Percentiles rank a stretch among this genome's conserved stretches.
phyloP scores from a whole-genome alignment of 2,329 filamentous ascomycete species.

The Lecanicillium sp. region DNA sequence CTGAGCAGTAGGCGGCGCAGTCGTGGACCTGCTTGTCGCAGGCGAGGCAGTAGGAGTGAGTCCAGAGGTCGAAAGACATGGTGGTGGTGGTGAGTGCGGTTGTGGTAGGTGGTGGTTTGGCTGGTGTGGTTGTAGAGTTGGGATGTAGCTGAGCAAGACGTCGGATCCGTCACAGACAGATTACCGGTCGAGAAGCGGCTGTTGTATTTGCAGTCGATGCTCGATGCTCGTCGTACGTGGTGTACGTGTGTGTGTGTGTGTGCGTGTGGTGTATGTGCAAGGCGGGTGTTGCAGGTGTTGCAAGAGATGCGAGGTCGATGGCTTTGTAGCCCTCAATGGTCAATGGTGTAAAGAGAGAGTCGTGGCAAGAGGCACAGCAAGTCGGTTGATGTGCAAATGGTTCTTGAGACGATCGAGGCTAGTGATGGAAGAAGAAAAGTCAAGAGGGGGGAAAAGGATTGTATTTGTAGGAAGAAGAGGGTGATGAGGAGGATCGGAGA shows the following conservation, averaged over 20 bases:
- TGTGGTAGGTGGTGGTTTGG: conserved; percentile 7
- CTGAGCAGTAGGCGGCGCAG: conserved; percentile 81
- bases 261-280: background rate
- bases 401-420: background rate
- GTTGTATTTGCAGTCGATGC: conserved; percentile 3
- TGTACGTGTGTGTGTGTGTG: background rate
- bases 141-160: background rate
- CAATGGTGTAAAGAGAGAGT: too few species aligned
- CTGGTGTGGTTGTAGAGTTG: background rate
- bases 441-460: background rate
- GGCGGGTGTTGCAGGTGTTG: too few species aligned
- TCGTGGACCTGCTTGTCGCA: conserved; percentile 75
- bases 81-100: conserved; percentile 23
- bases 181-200: background rate
- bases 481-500: conserved; percentile 1
- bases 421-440: background rate
- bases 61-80: conserved; percentile 63
- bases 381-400: background rate
- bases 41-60: conserved; percentile 86
- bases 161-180: too few species aligned
- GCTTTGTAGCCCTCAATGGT: too few species aligned
- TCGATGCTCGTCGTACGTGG: too few species aligned
- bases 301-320: too few species aligned
- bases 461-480: background rate
- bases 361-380: background rate